phyloP scores from a whole-genome alignment of 2,329 filamentous ascomycete genomes.

The Beauveria australis region DNA sequence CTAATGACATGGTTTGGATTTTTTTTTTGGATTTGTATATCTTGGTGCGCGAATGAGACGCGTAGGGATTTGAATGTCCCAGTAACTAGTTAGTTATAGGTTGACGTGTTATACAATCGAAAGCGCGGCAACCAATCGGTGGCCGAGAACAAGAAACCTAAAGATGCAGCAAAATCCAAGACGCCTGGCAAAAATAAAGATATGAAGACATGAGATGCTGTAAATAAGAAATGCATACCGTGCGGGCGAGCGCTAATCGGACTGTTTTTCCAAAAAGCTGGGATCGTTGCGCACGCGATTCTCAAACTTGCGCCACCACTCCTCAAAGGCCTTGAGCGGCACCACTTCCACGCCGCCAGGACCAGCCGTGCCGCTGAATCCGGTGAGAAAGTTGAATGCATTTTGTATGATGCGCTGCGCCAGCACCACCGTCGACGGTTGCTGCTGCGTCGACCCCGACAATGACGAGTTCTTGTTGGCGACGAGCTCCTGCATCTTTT shows the following conservation, averaged over 20 bases:
- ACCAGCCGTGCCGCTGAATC: slow-evolving; percentile 63
- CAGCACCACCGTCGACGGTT: slow-evolving; percentile 63
- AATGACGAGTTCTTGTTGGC: slow-evolving; percentile 18
- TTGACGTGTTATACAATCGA: slow-evolving; percentile 1
- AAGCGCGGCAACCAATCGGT: not conserved
- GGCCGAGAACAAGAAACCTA: not conserved
- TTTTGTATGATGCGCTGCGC: slow-evolving; percentile 94
- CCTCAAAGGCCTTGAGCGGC: slow-evolving; percentile 88
- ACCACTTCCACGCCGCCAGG: slow-evolving; percentile 71
- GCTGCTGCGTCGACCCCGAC: slow-evolving; percentile 20
- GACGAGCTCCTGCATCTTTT: slow-evolving; percentile 55
- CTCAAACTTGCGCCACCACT: slow-evolving; percentile 98
- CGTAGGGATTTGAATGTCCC: not conserved
- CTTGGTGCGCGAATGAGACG: not conserved
- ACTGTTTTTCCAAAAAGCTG: slow-evolving; percentile 68
- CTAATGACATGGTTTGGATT: not conserved
- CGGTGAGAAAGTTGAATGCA: slow-evolving; percentile 91
- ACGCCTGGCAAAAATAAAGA: not conserved
- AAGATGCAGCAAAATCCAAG: not conserved
- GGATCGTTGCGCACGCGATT: slow-evolving; percentile 77
- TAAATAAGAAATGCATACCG: not conserved
- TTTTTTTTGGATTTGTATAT: not conserved
- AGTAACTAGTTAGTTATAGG: not conserved
- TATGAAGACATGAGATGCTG: not conserved
- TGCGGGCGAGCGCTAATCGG: slow-evolving; percentile 14